Conservation (phyloP, 75 land plant species). For the Picea glauca region DNA sequence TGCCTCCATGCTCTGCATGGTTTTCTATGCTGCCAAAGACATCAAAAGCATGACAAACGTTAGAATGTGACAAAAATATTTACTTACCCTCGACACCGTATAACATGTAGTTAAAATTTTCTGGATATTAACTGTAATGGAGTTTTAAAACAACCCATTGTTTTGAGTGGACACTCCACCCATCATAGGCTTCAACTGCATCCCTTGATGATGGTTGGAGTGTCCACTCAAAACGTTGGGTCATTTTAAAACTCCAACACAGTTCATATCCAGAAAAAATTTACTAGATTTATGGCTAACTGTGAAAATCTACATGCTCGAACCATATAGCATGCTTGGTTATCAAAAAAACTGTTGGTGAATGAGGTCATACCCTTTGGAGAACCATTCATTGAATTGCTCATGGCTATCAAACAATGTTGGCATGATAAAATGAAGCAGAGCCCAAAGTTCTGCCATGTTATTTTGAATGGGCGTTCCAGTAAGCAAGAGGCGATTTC, state of each 20-base stretch:
- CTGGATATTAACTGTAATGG: no score
- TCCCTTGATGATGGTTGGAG: no score
- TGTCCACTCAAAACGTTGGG: no score
- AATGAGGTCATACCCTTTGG: constrained; percentile 71
- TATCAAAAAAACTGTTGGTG: neutral
- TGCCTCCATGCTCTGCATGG: no score
- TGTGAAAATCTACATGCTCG: neutral
- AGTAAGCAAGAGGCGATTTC: constrained; percentile 87
- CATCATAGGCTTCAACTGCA: no score
- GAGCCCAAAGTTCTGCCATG: constrained; percentile 98
- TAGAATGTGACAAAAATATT: no score
- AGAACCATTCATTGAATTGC: constrained; percentile 96
- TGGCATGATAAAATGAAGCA: constrained; percentile 98
- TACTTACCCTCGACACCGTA: no score
- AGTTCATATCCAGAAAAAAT: neutral
- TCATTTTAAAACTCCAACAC: neutral
- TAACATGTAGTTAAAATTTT: no score
- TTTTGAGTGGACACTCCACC: no score
- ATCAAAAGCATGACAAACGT: no score
- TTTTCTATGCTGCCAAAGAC: no score
- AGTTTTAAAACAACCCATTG: no score
- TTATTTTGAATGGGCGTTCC: constrained; percentile 96
- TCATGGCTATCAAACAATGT: constrained; percentile 97
- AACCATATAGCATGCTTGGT: neutral
- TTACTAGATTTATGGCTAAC: neutral